Percentiles rank a stretch among this genome's conserved stretches.
Evolutionary conservation across 2,329 filamentous ascomycete genomes (phyloP).

Genomic region (Trichoderma endophyticum): DNA sequence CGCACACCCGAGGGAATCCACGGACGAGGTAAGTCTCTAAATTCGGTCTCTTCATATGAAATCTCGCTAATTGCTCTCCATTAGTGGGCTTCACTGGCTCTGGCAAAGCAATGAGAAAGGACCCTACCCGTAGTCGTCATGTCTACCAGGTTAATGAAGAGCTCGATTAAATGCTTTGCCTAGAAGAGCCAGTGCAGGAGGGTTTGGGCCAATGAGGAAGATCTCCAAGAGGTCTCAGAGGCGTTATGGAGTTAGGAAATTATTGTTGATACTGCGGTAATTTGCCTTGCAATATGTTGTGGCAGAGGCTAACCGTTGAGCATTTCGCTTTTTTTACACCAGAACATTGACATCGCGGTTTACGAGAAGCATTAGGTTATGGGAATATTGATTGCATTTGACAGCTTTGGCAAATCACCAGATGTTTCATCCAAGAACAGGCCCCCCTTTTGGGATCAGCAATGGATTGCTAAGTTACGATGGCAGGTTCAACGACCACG

Average conservation of each 20-base stretch:
- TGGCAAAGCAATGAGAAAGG: constrained; percentile 93
- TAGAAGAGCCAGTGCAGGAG: constrained; percentile 27
- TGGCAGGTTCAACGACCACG: constrained; percentile 19
- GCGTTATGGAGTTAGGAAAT: constrained; percentile 23
- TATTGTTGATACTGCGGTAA: constrained; percentile 35
- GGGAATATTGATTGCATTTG: neutral
- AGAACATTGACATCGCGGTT: constrained; percentile 18
- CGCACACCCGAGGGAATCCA: constrained; percentile 82
- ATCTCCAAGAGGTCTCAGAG: constrained; percentile 1
- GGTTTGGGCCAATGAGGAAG: neutral
- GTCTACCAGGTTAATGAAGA: constrained; percentile 78
- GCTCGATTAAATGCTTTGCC: constrained; percentile 54
- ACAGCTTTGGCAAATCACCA: constrained; percentile 5
- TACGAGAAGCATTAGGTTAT: constrained; percentile 17
- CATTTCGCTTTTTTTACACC: constrained; percentile 15
- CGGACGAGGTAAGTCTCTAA: constrained; percentile 66
- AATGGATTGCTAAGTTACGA: constrained; percentile 19
- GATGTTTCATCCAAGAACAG: constrained; percentile 8
- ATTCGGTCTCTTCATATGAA: neutral
- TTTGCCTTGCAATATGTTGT: constrained; percentile 31
- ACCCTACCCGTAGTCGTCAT: constrained; percentile 75
- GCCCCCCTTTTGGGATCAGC: constrained; percentile 9
- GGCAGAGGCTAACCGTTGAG: constrained; percentile 44
- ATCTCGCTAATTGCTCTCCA: constrained; percentile 22
- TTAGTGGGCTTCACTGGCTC: constrained; percentile 94